Evolutionary conservation across 208 protist genomes (phyloP).

Genomic region (Trypanosoma rangeli): DNA sequence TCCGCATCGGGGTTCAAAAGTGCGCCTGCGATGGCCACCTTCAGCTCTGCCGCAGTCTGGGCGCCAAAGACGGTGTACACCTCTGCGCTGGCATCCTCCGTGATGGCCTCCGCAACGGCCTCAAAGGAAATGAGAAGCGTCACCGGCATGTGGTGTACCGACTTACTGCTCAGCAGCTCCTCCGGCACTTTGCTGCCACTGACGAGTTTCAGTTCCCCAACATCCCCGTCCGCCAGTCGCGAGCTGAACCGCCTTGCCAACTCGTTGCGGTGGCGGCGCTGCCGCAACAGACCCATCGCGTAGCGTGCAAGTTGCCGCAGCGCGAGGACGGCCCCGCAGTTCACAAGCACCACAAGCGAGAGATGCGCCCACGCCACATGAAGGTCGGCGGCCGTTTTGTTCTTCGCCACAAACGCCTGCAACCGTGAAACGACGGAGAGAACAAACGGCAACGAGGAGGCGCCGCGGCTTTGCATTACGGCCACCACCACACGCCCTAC

Average conservation of each 20-base stretch:
- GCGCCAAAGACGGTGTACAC: slow-evolving; percentile 36
- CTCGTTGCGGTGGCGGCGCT: slow-evolving; percentile 38
- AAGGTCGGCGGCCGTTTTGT: slow-evolving; percentile 16
- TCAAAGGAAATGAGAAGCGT: slow-evolving; percentile 51
- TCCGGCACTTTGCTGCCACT: slow-evolving; percentile 25
- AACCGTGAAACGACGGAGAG: slow-evolving; percentile 46
- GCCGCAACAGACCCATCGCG: slow-evolving; percentile 45
- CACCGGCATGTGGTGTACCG: slow-evolving; percentile 33
- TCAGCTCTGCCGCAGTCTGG: slow-evolving; percentile 13
- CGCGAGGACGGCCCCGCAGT: slow-evolving; percentile 39
- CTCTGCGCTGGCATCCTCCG: slow-evolving; percentile 42
- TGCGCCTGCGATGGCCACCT: slow-evolving; percentile 33
- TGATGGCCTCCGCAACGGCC: slow-evolving; percentile 54
- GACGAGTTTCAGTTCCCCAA: background rate
- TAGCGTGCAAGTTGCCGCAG: slow-evolving; percentile 53
- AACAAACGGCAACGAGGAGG: slow-evolving; percentile 48
- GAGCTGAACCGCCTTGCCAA: slow-evolving; percentile 40
- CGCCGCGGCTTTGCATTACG: slow-evolving; percentile 49
- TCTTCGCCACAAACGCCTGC: slow-evolving; percentile 37
- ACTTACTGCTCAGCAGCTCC: slow-evolving; percentile 29
- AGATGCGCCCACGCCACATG: slow-evolving; percentile 70
- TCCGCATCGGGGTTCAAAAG: slow-evolving; percentile 35
- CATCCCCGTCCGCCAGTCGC: slow-evolving; percentile 11
- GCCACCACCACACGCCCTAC: slow-evolving; percentile 58
- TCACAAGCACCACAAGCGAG: slow-evolving; percentile 44